phyloP scores from a whole-genome alignment of 768 basidiomycete genomes.

The Lentinula raphanica region DNA sequence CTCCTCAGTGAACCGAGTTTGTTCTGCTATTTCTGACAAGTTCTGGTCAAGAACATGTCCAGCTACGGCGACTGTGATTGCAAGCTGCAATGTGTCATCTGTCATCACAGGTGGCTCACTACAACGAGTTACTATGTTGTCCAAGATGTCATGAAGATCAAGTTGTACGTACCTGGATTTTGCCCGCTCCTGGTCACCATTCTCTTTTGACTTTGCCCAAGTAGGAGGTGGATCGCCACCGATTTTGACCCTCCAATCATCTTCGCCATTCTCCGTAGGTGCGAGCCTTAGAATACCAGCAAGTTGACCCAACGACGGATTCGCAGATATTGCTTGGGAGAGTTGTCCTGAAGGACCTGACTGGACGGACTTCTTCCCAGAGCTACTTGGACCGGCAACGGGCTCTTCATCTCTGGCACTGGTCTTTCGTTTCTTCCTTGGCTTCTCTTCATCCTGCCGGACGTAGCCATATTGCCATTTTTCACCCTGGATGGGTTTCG shows the following conservation, averaged over 20 bases:
- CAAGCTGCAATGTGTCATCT: slow-evolving; percentile 3
- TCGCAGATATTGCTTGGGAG: neutral
- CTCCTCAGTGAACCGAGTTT: slow-evolving; percentile 66
- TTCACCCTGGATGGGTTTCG: slow-evolving; percentile 62
- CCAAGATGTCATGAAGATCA: neutral
- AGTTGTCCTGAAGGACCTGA: neutral
- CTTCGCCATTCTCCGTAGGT: slow-evolving; percentile 46
- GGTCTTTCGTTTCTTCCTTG: slow-evolving; percentile 52
- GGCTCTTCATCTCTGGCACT: slow-evolving; percentile 21
- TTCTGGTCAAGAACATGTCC: slow-evolving; percentile 61
- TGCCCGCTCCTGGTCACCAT: slow-evolving; percentile 31
- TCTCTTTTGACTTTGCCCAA: slow-evolving; percentile 64
- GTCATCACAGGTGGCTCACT: neutral
- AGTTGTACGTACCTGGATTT: slow-evolving; percentile 33
- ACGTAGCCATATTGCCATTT: slow-evolving; percentile 84
- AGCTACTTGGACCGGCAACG: slow-evolving; percentile 1
- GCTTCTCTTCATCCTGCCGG: slow-evolving; percentile 66
- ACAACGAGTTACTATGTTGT: neutral
- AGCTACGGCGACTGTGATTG: slow-evolving; percentile 5
- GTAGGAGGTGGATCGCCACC: slow-evolving; percentile 58
- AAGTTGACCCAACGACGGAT: neutral
- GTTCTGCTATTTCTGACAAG: slow-evolving; percentile 60
- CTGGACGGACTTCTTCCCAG: neutral
- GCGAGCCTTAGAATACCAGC: slow-evolving; percentile 2
- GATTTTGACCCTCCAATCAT: slow-evolving; percentile 63